A percentile compares a stretch with the other conserved stretches of the same genome.
Conservation (phyloP, 1,284 basidiomycete genomes). For the Takashimella tepidaria region DNA sequence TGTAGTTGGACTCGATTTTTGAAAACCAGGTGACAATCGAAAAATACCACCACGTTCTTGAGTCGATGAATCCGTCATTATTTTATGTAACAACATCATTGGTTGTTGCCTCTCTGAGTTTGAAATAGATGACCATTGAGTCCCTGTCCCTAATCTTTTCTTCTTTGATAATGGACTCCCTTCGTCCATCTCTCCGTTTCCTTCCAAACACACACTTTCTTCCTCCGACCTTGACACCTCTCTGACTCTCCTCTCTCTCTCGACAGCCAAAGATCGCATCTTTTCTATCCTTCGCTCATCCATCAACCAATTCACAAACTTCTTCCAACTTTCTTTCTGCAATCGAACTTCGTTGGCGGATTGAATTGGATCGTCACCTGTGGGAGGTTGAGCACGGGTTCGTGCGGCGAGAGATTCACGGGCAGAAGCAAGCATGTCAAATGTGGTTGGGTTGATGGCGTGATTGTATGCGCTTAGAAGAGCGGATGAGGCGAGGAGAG, state of each 20-base stretch:
- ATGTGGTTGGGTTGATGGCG: constrained; percentile 29
- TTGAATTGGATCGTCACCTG: constrained; percentile 13
- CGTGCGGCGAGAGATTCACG: constrained; percentile 34
- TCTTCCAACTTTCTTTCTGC: constrained; percentile 41
- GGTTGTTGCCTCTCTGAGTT: too few species aligned
- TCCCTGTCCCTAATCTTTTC: background rate
- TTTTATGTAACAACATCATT: background rate
- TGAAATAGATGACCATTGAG: background rate
- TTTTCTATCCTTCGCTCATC: constrained; percentile 42
- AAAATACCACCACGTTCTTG: constrained; percentile 20
- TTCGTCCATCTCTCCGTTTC: background rate
- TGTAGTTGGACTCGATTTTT: background rate
- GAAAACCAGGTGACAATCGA: background rate
- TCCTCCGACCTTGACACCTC: constrained; percentile 17
- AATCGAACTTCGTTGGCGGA: constrained; percentile 17
- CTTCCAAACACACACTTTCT: constrained; percentile 3
- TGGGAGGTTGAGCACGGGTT: constrained; percentile 35
- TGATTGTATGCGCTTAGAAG: constrained; percentile 40
- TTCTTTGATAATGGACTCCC: background rate
- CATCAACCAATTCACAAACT: constrained; percentile 44
- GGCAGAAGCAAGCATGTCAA: constrained; percentile 31
- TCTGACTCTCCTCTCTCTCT: constrained; percentile 30
- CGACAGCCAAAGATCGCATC: constrained; percentile 32
- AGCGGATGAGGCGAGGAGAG: constrained; percentile 30
- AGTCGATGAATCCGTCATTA: background rate